Evolutionary conservation across 495 filamentous ascomycete species (phyloP).

Genomic region (Neurospora sp.): DNA sequence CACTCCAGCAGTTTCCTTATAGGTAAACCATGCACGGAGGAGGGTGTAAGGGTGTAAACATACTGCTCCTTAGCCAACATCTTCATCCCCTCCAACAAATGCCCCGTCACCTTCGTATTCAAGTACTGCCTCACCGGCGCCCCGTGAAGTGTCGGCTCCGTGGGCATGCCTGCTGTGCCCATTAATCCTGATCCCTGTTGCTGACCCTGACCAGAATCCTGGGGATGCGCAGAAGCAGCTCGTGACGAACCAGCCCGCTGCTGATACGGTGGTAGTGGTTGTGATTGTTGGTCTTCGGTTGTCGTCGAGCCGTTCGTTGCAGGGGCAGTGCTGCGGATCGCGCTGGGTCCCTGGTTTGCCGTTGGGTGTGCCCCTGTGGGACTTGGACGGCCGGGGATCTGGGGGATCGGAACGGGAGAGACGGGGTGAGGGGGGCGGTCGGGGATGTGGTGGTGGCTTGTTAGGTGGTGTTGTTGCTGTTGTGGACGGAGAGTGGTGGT

Average conservation of each 20-base stretch:
- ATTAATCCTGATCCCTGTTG: not conserved
- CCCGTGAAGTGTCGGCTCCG: slow-evolving; percentile 56
- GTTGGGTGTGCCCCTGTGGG: slow-evolving; percentile 16
- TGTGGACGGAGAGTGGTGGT: slow-evolving; percentile 9
- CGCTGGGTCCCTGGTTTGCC: slow-evolving; percentile 29
- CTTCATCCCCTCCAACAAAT: slow-evolving; percentile 89
- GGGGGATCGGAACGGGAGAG: slow-evolving; percentile 11
- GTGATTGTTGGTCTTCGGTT: slow-evolving; percentile 10
- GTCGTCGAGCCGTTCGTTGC: slow-evolving; percentile 9
- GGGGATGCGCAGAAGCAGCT: slow-evolving; percentile 44
- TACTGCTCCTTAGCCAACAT: slow-evolving; percentile 72
- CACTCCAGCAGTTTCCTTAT: not conserved
- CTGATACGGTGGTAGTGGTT: not conserved
- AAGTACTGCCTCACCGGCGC: slow-evolving; percentile 81
- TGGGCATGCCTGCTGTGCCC: slow-evolving; percentile 28
- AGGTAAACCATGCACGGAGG: not conserved
- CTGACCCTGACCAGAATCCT: slow-evolving; percentile 11
- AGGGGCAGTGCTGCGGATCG: slow-evolving; percentile 31
- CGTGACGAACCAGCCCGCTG: slow-evolving; percentile 21
- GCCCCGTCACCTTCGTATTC: slow-evolving; percentile 77
- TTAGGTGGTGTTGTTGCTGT: slow-evolving; percentile 9
- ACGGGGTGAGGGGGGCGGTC: slow-evolving; percentile 2
- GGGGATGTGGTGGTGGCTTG: slow-evolving; percentile 3
- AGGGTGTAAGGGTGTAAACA: slow-evolving; percentile 21
- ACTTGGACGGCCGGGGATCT: slow-evolving; percentile 10